Base-by-base conservation (phyloP, 2,329 filamentous ascomycete species). In the Geoglossum cookeanum region DNA sequence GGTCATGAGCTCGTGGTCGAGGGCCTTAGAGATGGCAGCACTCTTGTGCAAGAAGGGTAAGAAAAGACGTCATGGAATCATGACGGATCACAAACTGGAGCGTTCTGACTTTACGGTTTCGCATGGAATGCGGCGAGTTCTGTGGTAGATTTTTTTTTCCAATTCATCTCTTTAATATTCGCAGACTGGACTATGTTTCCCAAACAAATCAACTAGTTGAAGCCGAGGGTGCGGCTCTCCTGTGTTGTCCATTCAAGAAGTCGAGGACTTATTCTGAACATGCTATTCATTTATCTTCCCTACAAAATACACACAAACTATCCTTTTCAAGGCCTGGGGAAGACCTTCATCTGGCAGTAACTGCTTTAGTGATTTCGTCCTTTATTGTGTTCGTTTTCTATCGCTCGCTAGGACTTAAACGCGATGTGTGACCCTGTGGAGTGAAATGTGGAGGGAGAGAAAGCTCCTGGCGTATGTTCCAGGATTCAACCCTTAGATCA, bases 1-100 rank as follows among this genome's bases (percentile, higher is more conserved):
- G 88, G 89, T 57, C 81, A 94, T 70, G 87, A 92, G 70, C 76
- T 96, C 64, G 84, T 87, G 67, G 88, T 96, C 56, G 87, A 94
- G 72, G 87, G 87, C 56, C 75, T 94, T 66, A 80, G 88, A 69
- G 87, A 94, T 66, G 86, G 84, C 48, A 77, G 86, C 65, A 81
- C 81, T 60, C 69, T 81, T 68, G 84, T 89, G 61, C 76, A 81
- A 17, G 83, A 87, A 59, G 80, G 86, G 68, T 80, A 80, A 63
- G 22, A 9, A 22, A n/a, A n/a, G n/a, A 8, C 3, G 22, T n/a
- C 22, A 22, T 2, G 22, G 22, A 22, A 22, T 22, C 22, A 22
- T 22, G 53, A 11, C n/a, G n/a, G 15, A 35, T 42, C 11, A 32
- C 4, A 35, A 55, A 35, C 17, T 27, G 52, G 30, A 22, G 22